Base-by-base conservation (phyloP, 805 yeast genomes). In the Sungouiella thailandica region DNA sequence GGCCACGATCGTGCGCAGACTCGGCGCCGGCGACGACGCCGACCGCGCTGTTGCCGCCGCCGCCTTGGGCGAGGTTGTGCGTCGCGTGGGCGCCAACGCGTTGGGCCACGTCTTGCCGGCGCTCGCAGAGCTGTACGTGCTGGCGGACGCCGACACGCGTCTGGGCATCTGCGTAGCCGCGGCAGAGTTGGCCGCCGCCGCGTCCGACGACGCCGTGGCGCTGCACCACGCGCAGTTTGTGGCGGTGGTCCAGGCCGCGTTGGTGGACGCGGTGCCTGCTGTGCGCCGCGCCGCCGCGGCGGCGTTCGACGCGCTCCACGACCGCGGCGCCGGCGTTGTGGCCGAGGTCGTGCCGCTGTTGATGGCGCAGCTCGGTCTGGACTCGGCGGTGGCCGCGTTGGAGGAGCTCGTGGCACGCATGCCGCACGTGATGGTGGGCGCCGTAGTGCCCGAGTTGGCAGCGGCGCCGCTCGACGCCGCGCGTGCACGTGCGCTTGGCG, bases 111-210 rank as follows among this genome's bases (percentile, higher is more conserved):
- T 93, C 41, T 66, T 93, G 40, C 98, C 98, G 27, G 83, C 94
- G 4, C 66, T 90, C 48, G 83, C 85, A 46, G 74, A 72, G 25
- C 73, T 86, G 1, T 62, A 83, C 42, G 52, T 66, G 11, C 64
- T 70, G n/a, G 53, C 74, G 19, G 93, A 83, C 49, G 65, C 84
- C n/a, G 93, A 82, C 54, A 82, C 95, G 23, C 85, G 84, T 55
- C 95, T 89, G 65, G 99, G 99, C 68, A 86, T 93, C 32, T 93
- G 98, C 68, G 78, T 90, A 56, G 98, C 98, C 7, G 68, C 88
- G 31, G 75, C 79, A 28, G 97, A 89, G 56, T 76, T 93, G 41
- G 78, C 89, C 42, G 80, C 77, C 44, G 83, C 96, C 0, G 75
- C 94, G 4, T 66, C 76, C 7, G 56, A 64, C 3, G 83, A 77